Evolutionary conservation across 305 asterid species (phyloP).

Genomic region (Fraxinus baroniana): DNA sequence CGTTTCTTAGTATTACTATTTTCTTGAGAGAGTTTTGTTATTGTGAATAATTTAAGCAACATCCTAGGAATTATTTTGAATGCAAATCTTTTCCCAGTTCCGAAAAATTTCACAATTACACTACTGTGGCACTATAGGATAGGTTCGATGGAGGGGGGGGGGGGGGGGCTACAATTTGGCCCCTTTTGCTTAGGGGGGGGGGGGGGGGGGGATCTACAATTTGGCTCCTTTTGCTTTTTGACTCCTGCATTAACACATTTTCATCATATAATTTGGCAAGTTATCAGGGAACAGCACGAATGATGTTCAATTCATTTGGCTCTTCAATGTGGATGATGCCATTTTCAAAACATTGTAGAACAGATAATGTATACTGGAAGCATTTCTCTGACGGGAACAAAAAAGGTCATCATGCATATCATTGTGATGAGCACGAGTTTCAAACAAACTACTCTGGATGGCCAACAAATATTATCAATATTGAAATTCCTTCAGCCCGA

Average conservation of each 20-base stretch:
- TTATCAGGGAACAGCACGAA: conserved; percentile 98
- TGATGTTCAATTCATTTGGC: conserved; percentile 96
- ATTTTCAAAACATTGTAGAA: conserved; percentile 83
- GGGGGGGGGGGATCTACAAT: background rate
- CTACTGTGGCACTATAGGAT: conserved; percentile 16
- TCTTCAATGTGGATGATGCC: conserved; percentile 97
- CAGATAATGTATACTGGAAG: conserved; percentile 64
- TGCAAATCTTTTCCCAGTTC: conserved; percentile 6
- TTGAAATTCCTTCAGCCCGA: conserved; percentile 77
- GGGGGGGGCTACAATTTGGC: background rate
- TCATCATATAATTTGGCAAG: conserved; percentile 56
- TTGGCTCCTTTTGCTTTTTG: conserved; percentile 10
- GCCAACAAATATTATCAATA: conserved; percentile 89
- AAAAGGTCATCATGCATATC: conserved; percentile 57
- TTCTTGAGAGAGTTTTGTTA: conserved; percentile 5
- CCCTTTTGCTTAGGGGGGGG: conserved; percentile 4
- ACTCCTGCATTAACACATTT: conserved; percentile 36
- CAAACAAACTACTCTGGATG: conserved; percentile 84
- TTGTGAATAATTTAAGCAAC: background rate
- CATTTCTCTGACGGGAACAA: conserved; percentile 67
- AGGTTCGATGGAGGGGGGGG: conserved; percentile 6
- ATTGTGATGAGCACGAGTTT: conserved; percentile 72
- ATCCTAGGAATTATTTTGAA: background rate
- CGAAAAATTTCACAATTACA: background rate
- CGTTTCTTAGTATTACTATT: conserved; percentile 18